Evolutionary conservation across 768 basidiomycete genomes (phyloP), one percentile per base, ranked within the genome.

Genomic region (Trametes meyenii): DNA sequence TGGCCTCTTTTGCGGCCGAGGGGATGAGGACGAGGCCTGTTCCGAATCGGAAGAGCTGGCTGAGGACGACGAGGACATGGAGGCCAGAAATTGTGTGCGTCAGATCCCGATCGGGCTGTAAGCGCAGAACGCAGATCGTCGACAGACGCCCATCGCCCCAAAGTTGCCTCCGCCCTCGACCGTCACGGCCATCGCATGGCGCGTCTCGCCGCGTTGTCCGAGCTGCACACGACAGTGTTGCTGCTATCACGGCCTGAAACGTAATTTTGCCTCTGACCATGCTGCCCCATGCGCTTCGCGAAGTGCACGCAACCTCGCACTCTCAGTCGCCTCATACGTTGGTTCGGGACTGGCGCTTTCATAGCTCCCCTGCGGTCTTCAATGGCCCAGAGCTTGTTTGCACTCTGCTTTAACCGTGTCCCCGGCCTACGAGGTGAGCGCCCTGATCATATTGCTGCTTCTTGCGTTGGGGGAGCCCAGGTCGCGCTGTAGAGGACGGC

Each of bases 11-110:
- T 62, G 61, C 19, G 60, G 54, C 17, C 53, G 58, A 19, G 60
- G 52, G 11, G 63, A 55, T 10, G 60, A 36, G 23, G 55, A 44
- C 33, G 50, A 50, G 42, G 64, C 55, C 26, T 49, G 55, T 50
- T 66, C 62, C 36, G 65, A 65, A 17, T 56, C 65, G 14, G 65
- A 66, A 24, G 57, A 42, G 46, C 59, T 58, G 55, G 50, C 56
- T 23, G 63, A 60, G 35, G 63, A 50, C 13, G 64, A 63, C 36
- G 64, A 64, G 36, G 66, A 67, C 62, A 63, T 66, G 57, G 54
- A 50, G 39, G 57, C 57, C 57, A 58, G 57, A 58, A 58, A 58
- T 58, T 58, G 33, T 58, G 57, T 14, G 48, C 26, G 29, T 29
- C 6, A 58, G 57, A 58, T 58, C 57, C 50, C 57, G 49, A 58